These are phyloP conservation scores for Dothistroma septosporum DNA, from an alignment of 2,329 filamentous ascomycete genomes.

Conservation along the genomic window DNA sequence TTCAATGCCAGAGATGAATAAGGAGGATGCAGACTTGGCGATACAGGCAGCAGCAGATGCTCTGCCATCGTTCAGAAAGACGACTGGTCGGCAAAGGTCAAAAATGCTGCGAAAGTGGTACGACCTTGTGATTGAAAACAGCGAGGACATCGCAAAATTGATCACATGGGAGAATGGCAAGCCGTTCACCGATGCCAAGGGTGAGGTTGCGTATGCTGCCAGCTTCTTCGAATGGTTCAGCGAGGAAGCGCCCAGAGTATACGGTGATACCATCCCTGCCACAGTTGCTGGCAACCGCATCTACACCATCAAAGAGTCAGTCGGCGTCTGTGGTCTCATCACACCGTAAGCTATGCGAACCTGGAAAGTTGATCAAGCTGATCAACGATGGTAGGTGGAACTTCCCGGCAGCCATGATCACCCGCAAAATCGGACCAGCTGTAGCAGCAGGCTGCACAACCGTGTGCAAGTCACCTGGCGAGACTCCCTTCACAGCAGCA, in stretches of 20 bases:
- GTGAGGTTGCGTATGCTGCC: conserved; percentile 68
- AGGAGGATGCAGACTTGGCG: conserved; percentile 71
- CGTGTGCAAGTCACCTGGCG: conserved; percentile 83
- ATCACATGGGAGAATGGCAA: conserved; percentile 93
- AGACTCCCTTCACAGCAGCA: conserved; percentile 87
- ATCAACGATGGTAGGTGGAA: conserved; percentile 57
- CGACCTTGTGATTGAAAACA: conserved; percentile 71
- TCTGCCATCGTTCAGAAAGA: conserved; percentile 64
- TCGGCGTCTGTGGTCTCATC: conserved; percentile 78
- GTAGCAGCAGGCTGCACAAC: conserved; percentile 94
- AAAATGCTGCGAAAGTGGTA: conserved; percentile 76
- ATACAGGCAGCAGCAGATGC: conserved; percentile 79
- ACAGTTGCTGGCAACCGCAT: conserved; percentile 69
- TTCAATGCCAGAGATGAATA: conserved; percentile 77
- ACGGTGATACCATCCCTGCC: conserved; percentile 71
- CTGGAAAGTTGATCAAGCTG: background rate
- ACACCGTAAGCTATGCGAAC: conserved; percentile 53
- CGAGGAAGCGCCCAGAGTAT: conserved; percentile 69
- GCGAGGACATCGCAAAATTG: conserved; percentile 73
- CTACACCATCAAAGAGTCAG: conserved; percentile 74
- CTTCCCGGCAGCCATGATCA: conserved; percentile 55
- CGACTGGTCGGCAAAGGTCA: conserved; percentile 69
- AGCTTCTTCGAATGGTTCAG: conserved; percentile 78
- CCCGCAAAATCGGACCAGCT: conserved; percentile 56
- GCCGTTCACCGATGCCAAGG: conserved; percentile 68